Base-by-base conservation (phyloP, 805 yeast species). In the Kodamaea laetipori region DNA sequence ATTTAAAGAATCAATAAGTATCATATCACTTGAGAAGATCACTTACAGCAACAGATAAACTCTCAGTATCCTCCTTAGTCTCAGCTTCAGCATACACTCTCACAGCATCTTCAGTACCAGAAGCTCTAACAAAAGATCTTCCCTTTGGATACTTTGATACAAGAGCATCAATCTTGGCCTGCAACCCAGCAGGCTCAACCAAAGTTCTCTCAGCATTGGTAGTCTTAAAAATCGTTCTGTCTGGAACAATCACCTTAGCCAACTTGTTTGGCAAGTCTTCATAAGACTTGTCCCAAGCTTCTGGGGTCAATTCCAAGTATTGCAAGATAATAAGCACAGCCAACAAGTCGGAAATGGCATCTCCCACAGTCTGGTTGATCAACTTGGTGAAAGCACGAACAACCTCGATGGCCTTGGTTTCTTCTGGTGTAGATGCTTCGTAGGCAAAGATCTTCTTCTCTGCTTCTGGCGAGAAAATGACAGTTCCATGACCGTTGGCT, bases 401-500 rank as follows among this genome's bases (percentile, higher is more conserved):
- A 1, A 84, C 72, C 44, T 69, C 60, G 24, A 84, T 65, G 1
- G 86, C 78, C 15, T 69, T 57, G 34, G 60, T 59, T 51, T 81
- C 81, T 13, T 68, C 70, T 4, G 73, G 73, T 6, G 71, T 32
- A 3, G 41, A 24, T 2, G 79, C 66, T 25, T 61, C 50, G 39
- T 64, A 63, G 16, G 41, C 51, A 41, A 65, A 67, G 26, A 71
- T 64, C 7, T 55, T 55, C 2, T 55, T 54, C 45, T 79, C 71
- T 4, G 70, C 69, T 12, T 67, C 64, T 0, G 79, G 74, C 4
- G 87, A 80, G 60, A 94, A 94, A 15, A 89, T 72, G 5, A 92
- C 95, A 0, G 99, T 94, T 10, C 99, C 99, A 60, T 94, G 99
- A n/a, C 99, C 99, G 61, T 94, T 94, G 42, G 99, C 99, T 69